These are phyloP conservation scores for Globisporangium polare DNA, from an alignment of 352 stramenopile species.

Conservation along the genomic window DNA sequence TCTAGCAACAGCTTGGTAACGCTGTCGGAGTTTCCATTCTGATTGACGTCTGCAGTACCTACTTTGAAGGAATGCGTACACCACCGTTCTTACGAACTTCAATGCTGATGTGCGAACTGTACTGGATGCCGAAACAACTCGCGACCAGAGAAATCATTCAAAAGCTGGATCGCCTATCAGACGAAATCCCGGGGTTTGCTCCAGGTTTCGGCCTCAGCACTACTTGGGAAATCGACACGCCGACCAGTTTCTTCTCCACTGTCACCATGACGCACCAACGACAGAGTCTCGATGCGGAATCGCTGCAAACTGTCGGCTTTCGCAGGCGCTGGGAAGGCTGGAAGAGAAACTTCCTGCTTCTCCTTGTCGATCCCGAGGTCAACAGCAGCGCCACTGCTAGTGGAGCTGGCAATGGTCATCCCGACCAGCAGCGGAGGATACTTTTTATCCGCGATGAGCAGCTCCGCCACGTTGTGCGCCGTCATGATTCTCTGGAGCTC, in stretches of 20 bases:
- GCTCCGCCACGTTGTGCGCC: slow-evolving; percentile 5
- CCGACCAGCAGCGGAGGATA: slow-evolving; percentile 10
- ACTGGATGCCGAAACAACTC: too few species aligned
- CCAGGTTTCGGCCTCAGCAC: too few species aligned
- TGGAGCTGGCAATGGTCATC: slow-evolving; percentile 12
- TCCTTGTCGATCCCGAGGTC: neutral
- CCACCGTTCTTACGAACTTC: too few species aligned
- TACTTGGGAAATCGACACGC: neutral
- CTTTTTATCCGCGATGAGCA: slow-evolving; percentile 12
- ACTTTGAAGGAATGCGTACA: too few species aligned
- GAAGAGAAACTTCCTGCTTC: neutral
- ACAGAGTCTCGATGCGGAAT: neutral
- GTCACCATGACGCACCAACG: neutral
- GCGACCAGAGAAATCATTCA: neutral
- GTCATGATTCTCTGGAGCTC: neutral
- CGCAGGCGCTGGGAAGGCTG: neutral
- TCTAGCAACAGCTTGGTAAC: neutral
- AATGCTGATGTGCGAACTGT: too few species aligned
- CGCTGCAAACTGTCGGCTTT: neutral
- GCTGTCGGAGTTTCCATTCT: neutral
- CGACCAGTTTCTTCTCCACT: neutral
- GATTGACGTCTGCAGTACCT: too few species aligned
- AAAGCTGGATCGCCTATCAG: neutral
- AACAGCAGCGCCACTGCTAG: too few species aligned
- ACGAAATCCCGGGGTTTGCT: neutral